Base-by-base conservation (phyloP, 768 basidiomycete species). In the Polyporus arcularius region DNA sequence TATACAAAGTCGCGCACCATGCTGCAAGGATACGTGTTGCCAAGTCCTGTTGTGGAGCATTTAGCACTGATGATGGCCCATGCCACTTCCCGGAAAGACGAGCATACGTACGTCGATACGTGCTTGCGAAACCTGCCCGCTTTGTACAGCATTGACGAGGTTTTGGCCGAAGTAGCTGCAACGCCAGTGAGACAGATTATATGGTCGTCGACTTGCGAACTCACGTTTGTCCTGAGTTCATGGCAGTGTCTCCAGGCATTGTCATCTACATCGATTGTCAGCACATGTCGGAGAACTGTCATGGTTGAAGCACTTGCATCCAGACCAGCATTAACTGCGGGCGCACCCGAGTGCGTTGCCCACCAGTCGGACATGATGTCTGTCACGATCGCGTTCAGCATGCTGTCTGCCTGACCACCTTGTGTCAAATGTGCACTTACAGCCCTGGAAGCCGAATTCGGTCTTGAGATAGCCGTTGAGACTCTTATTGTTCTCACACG, bases 331-430 rank as follows among this genome's bases (percentile, higher is more conserved):
- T 85, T 86, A 16, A 84, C 83, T 2, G 85, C 81, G 4, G 79
- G 65, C 10, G 73, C 75, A 1, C 81, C 83, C 2, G 82, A 83
- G 59, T 83, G 81, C 2, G 86, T 88, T 16, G 84, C 88, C 67
- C 76, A 71, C 89, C 89, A 92, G 71, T 92, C 90, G 12, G 86
- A 85, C 85, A 90, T 84, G 53, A 91, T 80, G 67, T 78, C 88
- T 55, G n/a, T 7, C 15, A 26, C 21, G 21, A 26, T 26, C 21
- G 21, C 21, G 21, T 26, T 26, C 21, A 26, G 21, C 21, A 26
- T 26, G 21, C 21, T 26, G 21, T 26, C 21, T 26, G 21, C 21
- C 21, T 26, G 21, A 26, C 21, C 21, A 26, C 21, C 21, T 26
- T 26, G 21, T 26, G 21, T 26, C 21, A 26, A 26, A 1, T 26